Base-by-base conservation (phyloP, 257 asterid species). In the Solanum lycopersicoides region DNA sequence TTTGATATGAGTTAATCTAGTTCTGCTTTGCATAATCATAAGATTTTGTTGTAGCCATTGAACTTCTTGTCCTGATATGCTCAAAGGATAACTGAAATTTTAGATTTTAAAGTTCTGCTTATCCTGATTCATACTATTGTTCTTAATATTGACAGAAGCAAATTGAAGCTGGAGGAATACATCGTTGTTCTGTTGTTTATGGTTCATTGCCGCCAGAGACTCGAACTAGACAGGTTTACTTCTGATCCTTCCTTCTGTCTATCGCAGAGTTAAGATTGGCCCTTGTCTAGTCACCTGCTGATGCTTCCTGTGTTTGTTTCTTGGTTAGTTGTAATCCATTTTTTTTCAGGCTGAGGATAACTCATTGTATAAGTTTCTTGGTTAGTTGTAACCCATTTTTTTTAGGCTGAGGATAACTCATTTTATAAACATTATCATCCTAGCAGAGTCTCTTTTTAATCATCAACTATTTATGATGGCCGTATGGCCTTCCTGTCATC, bases 181-280 rank as follows among this genome's bases (percentile, higher is more conserved):
- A 95, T 91, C 96, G 91, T 44, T 97, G 98, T 89, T 97, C 99
- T 88, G 96, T 97, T 86, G 99, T 97, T 89, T 97, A 97, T 91
- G 99, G 99, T 86, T 97, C 99, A 88, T 90, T 97, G 89, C 99
- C 99, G 41, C 98, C 99, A 35, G 97, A 93, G 89, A 95, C 99
- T 89, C 98, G 99, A 87, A 95, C 94, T 35, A 91, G 94, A 93
- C 99, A 97, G 99, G 99, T 95, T 88, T 90, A 35, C 30, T 88
- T 88, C 85, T 87, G 87, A 85, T 86, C 45, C 86, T 89, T 87
- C 73, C 73, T 41, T 45, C 16, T 53, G 63, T 53, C 23, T 53
- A 53, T 53, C 23, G 7, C 16, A 53, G 63, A 53, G 63, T 53
- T 53, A 53, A 53, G 63, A 53, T 53, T 53, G 63, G 63, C 63